Percentiles rank a stretch among this genome's conserved stretches.
phyloP scores from a whole-genome alignment of 2,329 filamentous ascomycete species.

The Penicillium sp. region DNA sequence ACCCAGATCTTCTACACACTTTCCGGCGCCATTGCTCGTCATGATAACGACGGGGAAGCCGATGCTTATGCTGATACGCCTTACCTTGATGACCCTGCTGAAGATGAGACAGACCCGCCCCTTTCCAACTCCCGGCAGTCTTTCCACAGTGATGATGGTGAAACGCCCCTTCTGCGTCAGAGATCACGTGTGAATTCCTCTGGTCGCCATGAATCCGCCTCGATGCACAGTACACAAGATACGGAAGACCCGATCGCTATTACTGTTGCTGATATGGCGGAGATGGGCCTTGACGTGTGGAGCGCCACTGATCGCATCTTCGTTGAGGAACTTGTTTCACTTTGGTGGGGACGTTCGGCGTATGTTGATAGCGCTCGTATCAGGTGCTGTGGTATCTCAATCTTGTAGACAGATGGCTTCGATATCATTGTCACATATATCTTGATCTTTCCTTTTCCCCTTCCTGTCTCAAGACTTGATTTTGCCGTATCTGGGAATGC shows the following conservation, averaged over 20 bases:
- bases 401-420: conserved; percentile 33
- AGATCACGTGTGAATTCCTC: conserved; percentile 10
- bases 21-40: conserved; percentile 44
- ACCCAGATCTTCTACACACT: conserved; percentile 47
- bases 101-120: conserved; percentile 23
- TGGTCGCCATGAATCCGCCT: not conserved
- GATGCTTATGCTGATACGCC: conserved; percentile 15
- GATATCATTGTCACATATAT: not conserved
- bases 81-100: conserved; percentile 25
- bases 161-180: conserved; percentile 26
- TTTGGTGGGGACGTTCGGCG: conserved; percentile 49
- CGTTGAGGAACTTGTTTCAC: conserved; percentile 44
- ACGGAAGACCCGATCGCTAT: conserved; percentile 35
- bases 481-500: not conserved
- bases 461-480: not conserved
- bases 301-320: conserved; percentile 48
- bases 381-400: conserved; percentile 49
- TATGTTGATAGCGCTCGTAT: conserved; percentile 45
- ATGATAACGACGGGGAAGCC: conserved; percentile 33
- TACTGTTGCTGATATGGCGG: conserved; percentile 45
- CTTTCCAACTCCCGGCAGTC: conserved; percentile 26
- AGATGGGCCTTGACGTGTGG: conserved; percentile 53
- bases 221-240: not conserved
- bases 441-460: not conserved
- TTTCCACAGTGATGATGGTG: conserved; percentile 29